Evolutionary conservation across 2,329 filamentous ascomycete genomes (phyloP), one percentile per base, ranked within the genome.

Genomic region (Macrophomina phaseolina): DNA sequence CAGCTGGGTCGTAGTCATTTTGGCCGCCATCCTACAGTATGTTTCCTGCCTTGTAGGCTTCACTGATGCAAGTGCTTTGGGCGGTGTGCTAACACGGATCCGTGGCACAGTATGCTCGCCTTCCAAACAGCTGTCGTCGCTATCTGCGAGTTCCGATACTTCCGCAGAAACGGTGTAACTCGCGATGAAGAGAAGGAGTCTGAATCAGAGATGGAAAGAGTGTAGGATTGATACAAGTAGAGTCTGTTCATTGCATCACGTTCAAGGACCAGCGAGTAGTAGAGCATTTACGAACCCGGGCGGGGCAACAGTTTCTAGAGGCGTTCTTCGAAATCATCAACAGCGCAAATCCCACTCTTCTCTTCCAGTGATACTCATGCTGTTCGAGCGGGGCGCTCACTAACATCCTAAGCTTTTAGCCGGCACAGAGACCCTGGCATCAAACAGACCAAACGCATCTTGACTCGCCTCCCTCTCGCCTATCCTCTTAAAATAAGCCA

Each of bases 1-100:
- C 12, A 70, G 69, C 42, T 74, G 72, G 73, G 62, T 68, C 16
- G 72, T 73, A 1, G 68, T 72, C 5, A 40, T 6, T 8, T 32
- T 60, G 16, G 30, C 56, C 6, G 67, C 56, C 1, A 16, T 74
- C 5, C 67, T 70, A 6, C 60, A 72, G 58, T 46, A 66, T 53
- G 58, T 46, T 56, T 6, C 68, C 16, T 6, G 6, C 28, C n/a
- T 8, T 12, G 23, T 18, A 28, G 5, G 1, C 14, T 2, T 60
- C 32, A 4, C 49, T 9, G 28, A 2, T 7, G 8, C 36, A 18
- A 38, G 14, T 56, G 34, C 23, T 16, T 4, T 14, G 9, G 12
- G 36, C 18, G 14, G n/a, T 46, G 5, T 30, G 18, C 55, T 60
- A 12, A 56, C 55, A 32, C 4, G 23, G 7, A 14, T 5, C 30